Evolutionary conservation across 805 yeast genomes (phyloP).

Genomic region (Yarrowia osloensis): DNA sequence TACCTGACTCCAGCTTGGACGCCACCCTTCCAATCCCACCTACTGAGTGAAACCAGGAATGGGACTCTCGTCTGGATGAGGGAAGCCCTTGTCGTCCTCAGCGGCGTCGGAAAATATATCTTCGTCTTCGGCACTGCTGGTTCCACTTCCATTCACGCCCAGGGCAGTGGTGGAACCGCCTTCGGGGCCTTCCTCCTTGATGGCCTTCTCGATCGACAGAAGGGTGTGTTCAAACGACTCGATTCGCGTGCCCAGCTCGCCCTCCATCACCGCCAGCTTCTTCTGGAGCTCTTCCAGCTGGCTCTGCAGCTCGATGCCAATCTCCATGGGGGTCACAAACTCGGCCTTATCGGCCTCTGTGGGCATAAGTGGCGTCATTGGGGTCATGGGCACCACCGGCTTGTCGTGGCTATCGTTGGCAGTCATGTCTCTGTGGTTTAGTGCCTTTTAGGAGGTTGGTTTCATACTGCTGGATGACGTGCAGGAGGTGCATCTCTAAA

Average conservation of each 20-base stretch:
- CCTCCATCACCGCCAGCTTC: constrained; percentile 24
- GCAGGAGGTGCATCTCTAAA: background rate
- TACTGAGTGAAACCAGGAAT: constrained; percentile 2
- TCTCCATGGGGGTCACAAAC: constrained; percentile 25
- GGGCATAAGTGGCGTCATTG: constrained; percentile 19
- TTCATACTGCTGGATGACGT: background rate
- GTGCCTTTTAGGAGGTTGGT: background rate
- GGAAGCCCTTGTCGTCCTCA: constrained; percentile 1
- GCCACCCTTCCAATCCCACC: no score
- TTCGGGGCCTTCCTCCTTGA: background rate
- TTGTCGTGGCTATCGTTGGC: background rate
- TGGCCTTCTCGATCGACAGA: constrained; percentile 19
- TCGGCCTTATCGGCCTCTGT: constrained; percentile 27
- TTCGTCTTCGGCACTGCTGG: background rate
- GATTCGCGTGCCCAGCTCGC: constrained; percentile 7
- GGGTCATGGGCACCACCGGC: background rate
- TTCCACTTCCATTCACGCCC: constrained; percentile 8
- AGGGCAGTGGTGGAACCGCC: background rate
- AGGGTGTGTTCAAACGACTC: constrained; percentile 22
- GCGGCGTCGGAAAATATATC: constrained; percentile 18
- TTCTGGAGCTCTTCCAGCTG: constrained; percentile 23
- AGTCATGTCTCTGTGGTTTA: background rate
- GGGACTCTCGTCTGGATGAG: constrained; percentile 5
- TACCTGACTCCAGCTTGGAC: no score
- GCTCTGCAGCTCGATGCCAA: constrained; percentile 12